Evolutionary conservation across 2,329 filamentous ascomycete species (phyloP), one percentile per base, ranked within the genome.

Genomic region (Colletotrichum theobromicola): DNA sequence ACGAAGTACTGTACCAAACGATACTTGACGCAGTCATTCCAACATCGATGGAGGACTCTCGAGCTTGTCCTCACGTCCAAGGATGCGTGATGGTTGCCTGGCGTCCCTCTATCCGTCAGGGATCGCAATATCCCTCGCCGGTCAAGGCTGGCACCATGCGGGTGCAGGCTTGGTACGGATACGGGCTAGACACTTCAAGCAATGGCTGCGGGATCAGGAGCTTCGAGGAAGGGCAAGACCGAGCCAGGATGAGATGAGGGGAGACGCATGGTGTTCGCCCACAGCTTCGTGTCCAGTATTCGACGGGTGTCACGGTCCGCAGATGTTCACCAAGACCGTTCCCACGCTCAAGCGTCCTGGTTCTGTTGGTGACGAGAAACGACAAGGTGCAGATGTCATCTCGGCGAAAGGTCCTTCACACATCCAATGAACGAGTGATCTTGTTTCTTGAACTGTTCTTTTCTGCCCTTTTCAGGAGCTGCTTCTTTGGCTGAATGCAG

Each of bases 361-460:
- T 50, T 30, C 18, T 21, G 75, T 76, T 76, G 75, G 74, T 76
- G 75, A 76, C 42, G 67, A 66, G 37, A 32, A 58, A 15, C 34
- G 55, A 66, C 32, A 46, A 62, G 70, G 61, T 76, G 74, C 74
- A 76, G 75, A 71, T 76, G 50, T 71, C 67, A 75, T 71, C 75
- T 74, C 34, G 61, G 35, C 74, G 62, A 32, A 21, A 73, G 53
- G 26, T 57, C 46, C 18, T 63, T 28, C 46, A 30, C 61, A 46
- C 30, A 9, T 16, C 58, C 61, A 71, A 61, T 60, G 60, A 72
- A 42, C 26, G 42, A 34, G 30, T 30, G 10, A 13, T 46, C 50
- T 26, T 46, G 32, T 35, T 35, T 64, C 58, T 46, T 66, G n/a
- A 16, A 60, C 32, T 37, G 30, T 37, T 21, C 13, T 42, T 35